Base-by-base conservation (phyloP, 2,329 filamentous ascomycete genomes). In the Xylariaceae sp. region DNA sequence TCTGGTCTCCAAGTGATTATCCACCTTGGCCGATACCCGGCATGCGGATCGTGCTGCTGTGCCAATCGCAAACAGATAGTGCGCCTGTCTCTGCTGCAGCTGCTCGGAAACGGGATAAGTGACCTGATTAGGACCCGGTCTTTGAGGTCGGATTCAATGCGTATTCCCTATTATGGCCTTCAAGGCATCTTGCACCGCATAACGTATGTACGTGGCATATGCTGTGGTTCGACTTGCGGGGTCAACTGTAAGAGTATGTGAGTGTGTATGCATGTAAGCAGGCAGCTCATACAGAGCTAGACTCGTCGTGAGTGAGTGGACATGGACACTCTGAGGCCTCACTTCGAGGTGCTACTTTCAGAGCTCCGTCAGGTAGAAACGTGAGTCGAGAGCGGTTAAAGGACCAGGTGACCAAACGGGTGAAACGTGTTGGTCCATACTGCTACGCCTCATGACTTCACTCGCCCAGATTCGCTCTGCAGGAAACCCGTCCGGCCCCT, bases 191-290 rank as follows among this genome's bases (percentile, higher is more conserved):
- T n/a, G 37, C n/a, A 19, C 19, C 12, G 9, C 19, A 16, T 21
- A 21, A 22, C 26, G 21, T 18, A 42, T 15, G 21, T 42, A 26
- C 12, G 1, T 19, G n/a, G 8, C 21, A 42, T n/a, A 26, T 26
- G 40, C 40, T 9, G 30, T 30, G 29, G 21, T 49, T 49, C 42
- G 52, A 37, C 52, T 55, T 52, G 55, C 44, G 55, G 52, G 55
- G 54, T 56, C 51, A 43, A 9, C 9, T 46, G 15, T 40, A 12
- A 12, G 19, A 46, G 30, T 34, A 41, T 41, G 15, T 10, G 16
- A 22, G 39, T 26, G 26, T 26, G 26, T 26, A 22, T 41, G 30
- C 30, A 34, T 5, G 30, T 34, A 34, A 15, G 8, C 13, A 34
- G 13, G 30, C 30, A 34, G 30, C 13, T 34, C 13, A 34, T 12